These are phyloP conservation scores for Plasmopara viticola DNA, from an alignment of 352 stramenopile genomes.

Conservation along the genomic window DNA sequence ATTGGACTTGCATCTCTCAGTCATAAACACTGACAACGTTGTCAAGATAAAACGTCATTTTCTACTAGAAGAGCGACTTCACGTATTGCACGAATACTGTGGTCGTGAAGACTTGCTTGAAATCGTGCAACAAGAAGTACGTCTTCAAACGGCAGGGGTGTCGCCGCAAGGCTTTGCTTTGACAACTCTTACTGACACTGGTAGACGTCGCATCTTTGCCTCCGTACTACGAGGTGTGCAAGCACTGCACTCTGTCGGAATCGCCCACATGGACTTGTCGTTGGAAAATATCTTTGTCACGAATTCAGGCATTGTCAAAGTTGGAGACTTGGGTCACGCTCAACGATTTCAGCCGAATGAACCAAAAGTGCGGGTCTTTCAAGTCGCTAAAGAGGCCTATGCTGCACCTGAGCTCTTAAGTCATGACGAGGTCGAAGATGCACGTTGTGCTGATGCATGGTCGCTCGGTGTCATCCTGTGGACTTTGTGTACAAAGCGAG, in stretches of 20 bases:
- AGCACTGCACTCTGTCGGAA: conserved; percentile 76
- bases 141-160: conserved; percentile 37
- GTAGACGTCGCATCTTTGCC: conserved; percentile 35
- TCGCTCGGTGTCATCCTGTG: conserved; percentile 67
- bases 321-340: conserved; percentile 91
- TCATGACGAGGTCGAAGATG: conserved; percentile 27
- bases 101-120: conserved; percentile 51
- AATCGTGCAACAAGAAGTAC: conserved; percentile 41
- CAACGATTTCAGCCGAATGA: conserved; percentile 18
- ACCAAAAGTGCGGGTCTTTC: conserved; percentile 16
- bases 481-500: conserved; percentile 55
- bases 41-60: conserved; percentile 41
- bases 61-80: conserved; percentile 48
- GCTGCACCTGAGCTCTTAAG: conserved; percentile 57
- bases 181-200: conserved; percentile 33
- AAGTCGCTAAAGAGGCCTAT: conserved; percentile 61
- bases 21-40: conserved; percentile 33
- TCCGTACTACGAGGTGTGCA: conserved; percentile 84
- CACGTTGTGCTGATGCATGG: conserved; percentile 61
- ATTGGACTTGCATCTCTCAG: conserved; percentile 56
- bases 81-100: conserved; percentile 66
- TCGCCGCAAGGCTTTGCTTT: conserved; percentile 16
- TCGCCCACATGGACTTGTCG: conserved; percentile 92
- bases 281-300: conserved; percentile 93
- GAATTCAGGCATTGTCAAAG: conserved; percentile 56